These are phyloP conservation scores for Aspergillus asperescens DNA, from an alignment of 495 filamentous ascomycete species.

Conservation along the genomic window DNA sequence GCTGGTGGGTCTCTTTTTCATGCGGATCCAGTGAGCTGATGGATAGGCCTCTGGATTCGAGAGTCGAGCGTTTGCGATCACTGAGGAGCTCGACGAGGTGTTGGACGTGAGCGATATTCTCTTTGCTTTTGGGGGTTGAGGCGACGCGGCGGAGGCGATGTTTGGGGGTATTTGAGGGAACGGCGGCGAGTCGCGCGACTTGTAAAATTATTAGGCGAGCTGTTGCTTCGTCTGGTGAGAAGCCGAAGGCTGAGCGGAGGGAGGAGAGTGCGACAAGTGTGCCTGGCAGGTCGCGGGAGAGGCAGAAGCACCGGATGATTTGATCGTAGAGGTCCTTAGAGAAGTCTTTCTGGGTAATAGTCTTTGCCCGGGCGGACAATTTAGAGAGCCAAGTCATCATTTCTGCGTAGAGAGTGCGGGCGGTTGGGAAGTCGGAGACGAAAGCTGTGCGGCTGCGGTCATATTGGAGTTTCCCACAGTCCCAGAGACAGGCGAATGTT, in stretches of 20 bases:
- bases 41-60: constrained; percentile 33
- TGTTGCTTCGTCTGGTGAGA: constrained; percentile 47
- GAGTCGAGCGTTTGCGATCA: constrained; percentile 31
- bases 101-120: constrained; percentile 38
- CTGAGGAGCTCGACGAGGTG: constrained; percentile 35
- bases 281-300: constrained; percentile 50
- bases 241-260: constrained; percentile 50
- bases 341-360: constrained; percentile 32
- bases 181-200: constrained; percentile 43
- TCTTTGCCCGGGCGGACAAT: constrained; percentile 25
- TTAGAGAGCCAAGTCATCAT: constrained; percentile 53
- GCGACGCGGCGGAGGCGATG: constrained; percentile 40
- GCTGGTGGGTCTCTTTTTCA: constrained; percentile 42
- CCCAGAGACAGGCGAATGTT: constrained; percentile 67
- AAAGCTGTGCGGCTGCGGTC: constrained; percentile 39
- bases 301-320: constrained; percentile 52
- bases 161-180: constrained; percentile 36
- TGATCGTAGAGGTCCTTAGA: constrained; percentile 51
- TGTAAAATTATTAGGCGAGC: constrained; percentile 48
- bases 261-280: constrained; percentile 56
- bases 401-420: constrained; percentile 54
- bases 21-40: constrained; percentile 35
- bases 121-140: constrained; percentile 40
- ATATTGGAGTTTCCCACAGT: constrained; percentile 49
- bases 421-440: constrained; percentile 35